Base-by-base conservation (phyloP, 2,329 filamentous ascomycete species). In the Calonectria ilicicola region DNA sequence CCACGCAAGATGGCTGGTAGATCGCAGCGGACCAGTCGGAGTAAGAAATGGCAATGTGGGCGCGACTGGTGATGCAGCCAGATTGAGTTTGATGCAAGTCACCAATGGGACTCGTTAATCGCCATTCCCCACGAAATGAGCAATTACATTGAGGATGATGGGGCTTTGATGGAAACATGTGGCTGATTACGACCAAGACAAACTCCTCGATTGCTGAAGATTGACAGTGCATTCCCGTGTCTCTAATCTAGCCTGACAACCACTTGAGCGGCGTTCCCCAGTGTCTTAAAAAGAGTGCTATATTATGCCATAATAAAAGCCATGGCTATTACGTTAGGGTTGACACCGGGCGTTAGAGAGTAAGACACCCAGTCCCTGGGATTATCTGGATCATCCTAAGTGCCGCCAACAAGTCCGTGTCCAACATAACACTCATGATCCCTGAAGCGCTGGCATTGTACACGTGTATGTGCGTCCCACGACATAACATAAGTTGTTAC, bases 391-490 rank as follows among this genome's bases (percentile, higher is more conserved):
- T 56, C 46, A 35, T 58, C 62, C 35, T 38, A 27, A 62, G 29
- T 51, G 42, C 62, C 19, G 15, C 32, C 51, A 49, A 27, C 40
- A 49, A 68, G 46, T 51, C 66, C 66, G 44, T 63, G 65, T 68
- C 53, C 53, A n/a, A 60, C 58, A 60, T 21, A 70, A 63, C 69
- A 72, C 32, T 63, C 17, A 49, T 49, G 65, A 72, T 68, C 69
- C 65, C 69, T 72, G 65, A 10, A 65, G 29, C 27, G 15, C 65
- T 60, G 49, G 53, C 65, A 60, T 68, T 64, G 69, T 42, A 72
- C 69, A 72, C 69, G 69, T 72, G 69, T 72, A 53, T 66, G 58
- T 32, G 56, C 46, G 65, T 72, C 58, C 58, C 35, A 68, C 69
- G 53, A 60, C 53, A 60, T 40, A 40, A 60, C 26, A 47, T n/a